phyloP scores from a whole-genome alignment of 345 rosid genomes.

The Hibiscus tridactylites region DNA sequence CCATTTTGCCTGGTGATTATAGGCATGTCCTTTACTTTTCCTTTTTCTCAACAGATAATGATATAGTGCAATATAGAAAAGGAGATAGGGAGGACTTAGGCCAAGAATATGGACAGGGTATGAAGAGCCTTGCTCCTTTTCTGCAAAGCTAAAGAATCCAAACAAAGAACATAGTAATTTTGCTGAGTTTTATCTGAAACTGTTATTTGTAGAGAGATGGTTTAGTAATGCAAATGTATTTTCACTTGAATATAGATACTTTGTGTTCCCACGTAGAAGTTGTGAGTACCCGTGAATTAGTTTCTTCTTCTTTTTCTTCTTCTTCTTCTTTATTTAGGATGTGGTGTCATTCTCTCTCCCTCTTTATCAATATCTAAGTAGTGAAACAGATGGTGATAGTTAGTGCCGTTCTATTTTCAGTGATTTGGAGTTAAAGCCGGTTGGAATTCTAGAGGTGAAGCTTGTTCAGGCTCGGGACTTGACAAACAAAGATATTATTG shows the following conservation, averaged over 20 bases:
- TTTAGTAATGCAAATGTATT: background rate
- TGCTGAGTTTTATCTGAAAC: background rate
- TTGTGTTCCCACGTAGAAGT: background rate
- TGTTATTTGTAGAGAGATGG: background rate
- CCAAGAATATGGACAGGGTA: background rate
- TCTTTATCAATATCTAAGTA: background rate
- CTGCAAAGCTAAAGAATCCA: background rate
- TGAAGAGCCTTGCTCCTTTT: background rate
- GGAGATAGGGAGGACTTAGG: background rate
- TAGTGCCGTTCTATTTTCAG: slow-evolving; percentile 40
- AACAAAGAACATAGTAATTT: background rate
- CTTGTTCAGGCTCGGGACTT: slow-evolving; percentile 93
- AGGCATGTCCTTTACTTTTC: slow-evolving; percentile 43
- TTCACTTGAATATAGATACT: background rate
- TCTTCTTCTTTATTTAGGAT: background rate
- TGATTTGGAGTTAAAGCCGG: slow-evolving; percentile 89
- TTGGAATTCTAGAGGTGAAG: slow-evolving; percentile 87
- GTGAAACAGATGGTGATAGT: background rate
- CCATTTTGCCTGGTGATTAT: slow-evolving; percentile 98
- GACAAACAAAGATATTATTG: slow-evolving; percentile 90
- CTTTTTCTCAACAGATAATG: background rate
- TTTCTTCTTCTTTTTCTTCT: background rate
- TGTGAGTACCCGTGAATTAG: background rate
- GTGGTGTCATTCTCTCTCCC: background rate
- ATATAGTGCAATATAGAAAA: background rate